These are phyloP conservation scores for Boletus eberwhitei DNA, from an alignment of 768 basidiomycete genomes.

Conservation along the genomic window DNA sequence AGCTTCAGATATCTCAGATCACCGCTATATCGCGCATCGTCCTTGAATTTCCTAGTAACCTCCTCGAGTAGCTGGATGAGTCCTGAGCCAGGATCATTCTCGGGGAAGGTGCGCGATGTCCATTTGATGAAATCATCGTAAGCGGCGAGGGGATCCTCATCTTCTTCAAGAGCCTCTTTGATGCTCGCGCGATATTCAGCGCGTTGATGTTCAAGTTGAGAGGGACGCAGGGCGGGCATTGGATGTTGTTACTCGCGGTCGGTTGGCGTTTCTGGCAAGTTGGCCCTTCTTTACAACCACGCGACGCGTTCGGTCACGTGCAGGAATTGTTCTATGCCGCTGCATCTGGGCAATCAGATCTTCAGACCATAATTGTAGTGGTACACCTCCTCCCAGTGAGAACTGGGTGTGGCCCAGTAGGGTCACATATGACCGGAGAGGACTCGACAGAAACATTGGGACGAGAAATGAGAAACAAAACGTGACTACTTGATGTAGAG, in stretches of 20 bases:
- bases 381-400: too few relatives aligned
- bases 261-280: conserved; percentile 3
- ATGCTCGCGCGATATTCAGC: conserved; percentile 39
- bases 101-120: conserved; percentile 78
- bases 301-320: conserved; percentile 34
- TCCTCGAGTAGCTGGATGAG: conserved; percentile 81
- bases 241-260: conserved; percentile 3
- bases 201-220: conserved; percentile 31
- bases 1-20: conserved; percentile 90
- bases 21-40: conserved; percentile 79
- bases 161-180: conserved; percentile 56
- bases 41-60: conserved; percentile 75
- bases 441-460: too few relatives aligned
- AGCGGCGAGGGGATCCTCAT: conserved; percentile 82
- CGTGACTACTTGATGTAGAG: too few relatives aligned
- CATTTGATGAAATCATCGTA: conserved; percentile 89
- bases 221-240: conserved; percentile 26
- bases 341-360: too few relatives aligned
- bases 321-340: background rate
- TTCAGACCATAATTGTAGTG: too few relatives aligned
- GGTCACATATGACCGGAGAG: too few relatives aligned
- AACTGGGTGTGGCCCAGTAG: too few relatives aligned
- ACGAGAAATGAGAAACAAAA: too few relatives aligned
- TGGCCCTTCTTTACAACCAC: conserved; percentile 17
- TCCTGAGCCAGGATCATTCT: conserved; percentile 65